Evolutionary conservation across 768 basidiomycete genomes (phyloP).

Genomic region (Calvatia gigantea): DNA sequence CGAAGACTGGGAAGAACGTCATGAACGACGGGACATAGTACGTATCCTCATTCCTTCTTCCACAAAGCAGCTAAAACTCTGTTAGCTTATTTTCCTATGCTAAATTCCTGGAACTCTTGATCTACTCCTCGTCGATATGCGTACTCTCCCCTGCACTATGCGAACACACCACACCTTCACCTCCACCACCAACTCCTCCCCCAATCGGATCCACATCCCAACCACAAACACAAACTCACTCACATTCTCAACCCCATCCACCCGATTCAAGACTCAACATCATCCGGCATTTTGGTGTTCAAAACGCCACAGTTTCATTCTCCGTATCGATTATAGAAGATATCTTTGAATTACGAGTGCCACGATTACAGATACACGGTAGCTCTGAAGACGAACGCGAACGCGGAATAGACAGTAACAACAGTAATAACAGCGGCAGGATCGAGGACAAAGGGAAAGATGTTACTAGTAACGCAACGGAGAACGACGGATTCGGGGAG

Average conservation of each 20-base stretch:
- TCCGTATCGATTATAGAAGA: conserved; percentile 44
- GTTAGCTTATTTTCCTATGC: conserved; percentile 50
- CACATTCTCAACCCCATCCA: conserved; percentile 9
- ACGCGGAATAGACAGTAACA: conserved; percentile 6
- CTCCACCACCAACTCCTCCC: conserved; percentile 14
- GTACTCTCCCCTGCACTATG: conserved; percentile 38
- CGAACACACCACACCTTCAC: conserved; percentile 38
- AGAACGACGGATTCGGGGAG: conserved; percentile 24
- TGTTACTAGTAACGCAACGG: not conserved
- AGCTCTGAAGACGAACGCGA: conserved; percentile 19
- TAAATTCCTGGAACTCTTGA: conserved; percentile 53
- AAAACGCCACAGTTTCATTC: conserved; percentile 36
- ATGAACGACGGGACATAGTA: conserved; percentile 54
- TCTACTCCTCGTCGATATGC: conserved; percentile 40
- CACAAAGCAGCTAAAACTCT: not conserved
- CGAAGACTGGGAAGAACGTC: conserved; percentile 25
- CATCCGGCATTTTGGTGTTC: conserved; percentile 33
- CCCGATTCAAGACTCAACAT: conserved; percentile 37
- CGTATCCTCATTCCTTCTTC: conserved; percentile 22
- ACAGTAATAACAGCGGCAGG: not conserved
- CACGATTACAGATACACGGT: conserved; percentile 52
- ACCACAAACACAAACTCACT: not conserved
- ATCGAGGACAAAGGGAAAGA: not conserved
- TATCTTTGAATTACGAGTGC: conserved; percentile 59
- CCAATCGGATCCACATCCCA: not conserved